These are phyloP conservation scores for Petunia secreta DNA, from an alignment of 257 asterid genomes.

Conservation along the genomic window DNA sequence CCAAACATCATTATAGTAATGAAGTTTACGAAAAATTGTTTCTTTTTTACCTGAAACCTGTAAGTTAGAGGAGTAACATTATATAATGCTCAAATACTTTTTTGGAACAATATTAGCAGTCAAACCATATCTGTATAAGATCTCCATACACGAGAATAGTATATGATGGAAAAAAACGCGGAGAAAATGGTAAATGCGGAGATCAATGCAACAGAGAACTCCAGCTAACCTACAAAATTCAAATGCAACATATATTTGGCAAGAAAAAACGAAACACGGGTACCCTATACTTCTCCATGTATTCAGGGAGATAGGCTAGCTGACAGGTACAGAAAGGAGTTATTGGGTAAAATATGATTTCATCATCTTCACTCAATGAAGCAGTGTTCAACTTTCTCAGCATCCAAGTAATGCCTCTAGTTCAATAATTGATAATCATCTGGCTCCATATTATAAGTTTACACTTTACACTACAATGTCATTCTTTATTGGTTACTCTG, in stretches of 20 bases:
- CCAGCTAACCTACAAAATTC: neutral
- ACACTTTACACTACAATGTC: neutral
- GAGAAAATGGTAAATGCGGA: neutral
- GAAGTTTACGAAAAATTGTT: constrained; percentile 54
- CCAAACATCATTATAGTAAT: constrained; percentile 50
- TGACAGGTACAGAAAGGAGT: too few relatives aligned
- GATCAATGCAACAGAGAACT: neutral
- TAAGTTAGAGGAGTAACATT: constrained; percentile 8
- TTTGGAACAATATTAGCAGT: neutral
- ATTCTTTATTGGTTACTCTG: neutral
- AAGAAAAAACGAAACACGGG: too few relatives aligned
- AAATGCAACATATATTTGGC: too few relatives aligned
- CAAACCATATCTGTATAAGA: neutral
- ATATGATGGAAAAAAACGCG: neutral
- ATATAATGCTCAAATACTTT: neutral
- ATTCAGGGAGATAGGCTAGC: too few relatives aligned
- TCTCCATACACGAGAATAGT: neutral
- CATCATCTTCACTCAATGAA: neutral
- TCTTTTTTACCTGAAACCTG: constrained; percentile 59
- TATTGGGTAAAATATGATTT: neutral
- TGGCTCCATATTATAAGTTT: neutral
- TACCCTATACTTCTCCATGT: too few relatives aligned
- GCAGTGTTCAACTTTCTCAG: neutral
- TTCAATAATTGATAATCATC: neutral
- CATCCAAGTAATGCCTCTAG: neutral